Evolutionary conservation across 2,329 filamentous ascomycete genomes (phyloP), one percentile per base, ranked within the genome.

Genomic region (Stemphylium lycopersici): DNA sequence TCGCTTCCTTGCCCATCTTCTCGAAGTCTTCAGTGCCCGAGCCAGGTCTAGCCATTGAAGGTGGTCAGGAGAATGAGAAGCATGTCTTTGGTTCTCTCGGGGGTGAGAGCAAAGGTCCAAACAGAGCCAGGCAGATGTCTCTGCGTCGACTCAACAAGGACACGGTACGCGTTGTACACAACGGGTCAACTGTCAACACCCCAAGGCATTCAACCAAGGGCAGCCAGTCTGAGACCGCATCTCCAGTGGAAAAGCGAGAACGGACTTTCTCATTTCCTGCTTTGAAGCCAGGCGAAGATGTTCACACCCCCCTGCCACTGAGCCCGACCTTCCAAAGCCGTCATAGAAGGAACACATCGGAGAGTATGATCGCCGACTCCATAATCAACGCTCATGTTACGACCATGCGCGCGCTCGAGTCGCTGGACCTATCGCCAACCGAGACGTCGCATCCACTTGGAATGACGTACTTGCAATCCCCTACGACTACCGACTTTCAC

Each of bases 331-430:
- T 60, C 10, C 49, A 57, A 6, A 44, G 49, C 4, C 47, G 56
- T n/a, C 61, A 62, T 32, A 58, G 59, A 24, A 55, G 61, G 1
- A 67, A 64, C 33, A 71, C 67, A 6, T 61, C 59, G 2, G 69
- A 71, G 22, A 68, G 63, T 31, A 26, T 67, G 3, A 45, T 66
- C 7, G 65, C 69, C 18, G 67, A 67, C 48, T 70, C 67, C 0
- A 68, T 71, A 18, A 58, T 72, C 10, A 65, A 69, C n/a, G 67
- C 65, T 1, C 70, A 73, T 39, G 60, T 61, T 3, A 62, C 60
- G 18, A 71, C 70, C 2, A 67, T 72, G 65, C 61, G 60, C 15
- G 68, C 65, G 0, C 53, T 73, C 2, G 68, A 71, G 26, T 55
- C 64, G 0, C 39, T 69, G 7, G 45, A 43, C 12, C 61, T 61